phyloP scores from a whole-genome alignment of 1,284 basidiomycete species.

The Bothia castanella region DNA sequence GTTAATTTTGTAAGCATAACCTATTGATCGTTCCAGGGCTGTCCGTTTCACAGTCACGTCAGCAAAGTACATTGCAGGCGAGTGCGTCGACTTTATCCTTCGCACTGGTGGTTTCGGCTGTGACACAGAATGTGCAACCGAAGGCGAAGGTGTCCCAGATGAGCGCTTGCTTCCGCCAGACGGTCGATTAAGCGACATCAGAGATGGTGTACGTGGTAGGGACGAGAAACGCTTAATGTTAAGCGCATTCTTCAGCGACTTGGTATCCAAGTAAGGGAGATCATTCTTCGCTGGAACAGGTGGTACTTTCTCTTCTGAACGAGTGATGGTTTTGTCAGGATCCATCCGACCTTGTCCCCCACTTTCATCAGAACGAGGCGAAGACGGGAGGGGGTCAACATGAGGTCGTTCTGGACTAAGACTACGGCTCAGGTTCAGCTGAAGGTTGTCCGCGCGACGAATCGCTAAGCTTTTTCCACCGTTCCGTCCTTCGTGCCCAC shows the following conservation, averaged over 20 bases:
- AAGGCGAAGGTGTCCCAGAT: slow-evolving; percentile 44
- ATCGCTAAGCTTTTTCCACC: slow-evolving; percentile 30
- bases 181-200: slow-evolving; percentile 33
- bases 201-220: slow-evolving; percentile 56
- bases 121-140: slow-evolving; percentile 17
- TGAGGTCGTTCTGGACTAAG: slow-evolving; percentile 16
- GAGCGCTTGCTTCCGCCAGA: slow-evolving; percentile 27
- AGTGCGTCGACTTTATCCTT: slow-evolving; percentile 52
- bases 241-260: slow-evolving; percentile 29
- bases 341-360: slow-evolving; percentile 17
- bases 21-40: slow-evolving; percentile 67
- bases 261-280: slow-evolving; percentile 23
- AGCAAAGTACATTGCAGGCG: slow-evolving; percentile 69
- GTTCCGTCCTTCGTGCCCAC: slow-evolving; percentile 27
- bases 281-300: slow-evolving; percentile 33
- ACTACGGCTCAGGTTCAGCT: slow-evolving; percentile 3
- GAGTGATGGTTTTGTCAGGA: slow-evolving; percentile 19
- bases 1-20: slow-evolving; percentile 82
- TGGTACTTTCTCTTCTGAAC: slow-evolving; percentile 25
- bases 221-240: slow-evolving; percentile 55
- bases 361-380: slow-evolving; percentile 26
- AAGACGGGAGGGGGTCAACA: slow-evolving; percentile 9
- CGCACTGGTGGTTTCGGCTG: slow-evolving; percentile 24
- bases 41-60: slow-evolving; percentile 63
- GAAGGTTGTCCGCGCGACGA: slow-evolving; percentile 28